Base-by-base conservation (phyloP, 495 filamentous ascomycete genomes). In the Cercophora samala region DNA sequence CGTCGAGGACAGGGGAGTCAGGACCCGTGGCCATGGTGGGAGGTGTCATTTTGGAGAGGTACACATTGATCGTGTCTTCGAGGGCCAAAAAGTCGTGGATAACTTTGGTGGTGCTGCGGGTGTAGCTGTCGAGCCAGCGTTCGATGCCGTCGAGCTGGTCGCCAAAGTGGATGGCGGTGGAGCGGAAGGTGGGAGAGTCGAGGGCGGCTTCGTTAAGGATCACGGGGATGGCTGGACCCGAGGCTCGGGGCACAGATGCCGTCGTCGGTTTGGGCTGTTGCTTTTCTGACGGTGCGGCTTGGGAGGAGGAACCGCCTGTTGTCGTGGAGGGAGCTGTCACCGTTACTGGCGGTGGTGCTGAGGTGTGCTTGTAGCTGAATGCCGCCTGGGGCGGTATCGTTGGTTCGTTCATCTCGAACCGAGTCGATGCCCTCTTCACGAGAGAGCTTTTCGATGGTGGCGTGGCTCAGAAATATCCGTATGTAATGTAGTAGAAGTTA, bases 111-210 rank as follows among this genome's bases (percentile, higher is more conserved):
- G 92, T 89, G 19, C 90, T 87, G 75, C 86, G 91, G 64, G 91
- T 81, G 75, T 96, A 97, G 66, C 84, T 85, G 53, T 97, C 93
- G 24, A 98, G 88, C 95, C 95, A 98, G 84, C 86, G 88, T 76
- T 98, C 96, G 63, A 98, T 85, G 64, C 86, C 84, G 64, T 98
- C 95, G 74, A 97, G 86, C 81, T 98, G 93, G 68, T 98, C 95
- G 37, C 88, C 83, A 80, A 96, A 97, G 81, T 97, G 93, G 52
- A 90, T 79, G 64, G 93, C 88, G 15, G 92, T 91, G 37, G 93
- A 91, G 67, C 95, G 90, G 78, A 98, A 99, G 51, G 93, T 96
- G 23, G 95, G 95, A 3, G 92, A 95, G 78, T 99, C 95, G 78
- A 97, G 89, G 29, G 93, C 91, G 59, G 95, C 95, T 85, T 99